Conservation (phyloP, 371 early-diverging fungal genomes). For the Syncephalastrum sp. region DNA sequence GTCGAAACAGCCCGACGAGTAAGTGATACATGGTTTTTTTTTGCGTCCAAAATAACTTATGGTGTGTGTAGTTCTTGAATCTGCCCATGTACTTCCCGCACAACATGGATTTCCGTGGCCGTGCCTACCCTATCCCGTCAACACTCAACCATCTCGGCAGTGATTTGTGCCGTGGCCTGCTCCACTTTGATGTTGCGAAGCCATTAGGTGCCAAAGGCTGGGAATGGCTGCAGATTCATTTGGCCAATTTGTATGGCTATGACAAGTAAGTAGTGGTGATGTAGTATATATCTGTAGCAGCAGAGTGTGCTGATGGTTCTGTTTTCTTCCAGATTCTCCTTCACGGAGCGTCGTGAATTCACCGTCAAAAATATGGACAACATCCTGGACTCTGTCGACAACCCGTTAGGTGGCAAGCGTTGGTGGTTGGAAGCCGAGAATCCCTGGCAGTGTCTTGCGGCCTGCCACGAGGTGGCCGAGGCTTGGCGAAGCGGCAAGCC, state of each 20-base stretch:
- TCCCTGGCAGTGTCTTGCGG: slow-evolving; percentile 94
- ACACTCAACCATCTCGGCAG: slow-evolving; percentile 96
- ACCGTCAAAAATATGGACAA: slow-evolving; percentile 73
- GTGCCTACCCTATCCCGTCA: slow-evolving; percentile 97
- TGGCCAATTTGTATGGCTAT: slow-evolving; percentile 91
- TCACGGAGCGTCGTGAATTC: slow-evolving; percentile 79
- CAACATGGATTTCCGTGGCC: slow-evolving; percentile 97
- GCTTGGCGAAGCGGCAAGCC: slow-evolving; percentile 81
- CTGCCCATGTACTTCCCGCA: slow-evolving; percentile 96
- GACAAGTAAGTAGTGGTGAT: slow-evolving; percentile 66
- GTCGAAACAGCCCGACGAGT: slow-evolving; percentile 93
- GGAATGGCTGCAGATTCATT: slow-evolving; percentile 94
- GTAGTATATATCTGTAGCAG: background rate
- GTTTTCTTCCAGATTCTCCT: slow-evolving; percentile 54
- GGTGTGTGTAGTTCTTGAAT: slow-evolving; percentile 65
- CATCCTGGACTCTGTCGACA: slow-evolving; percentile 82
- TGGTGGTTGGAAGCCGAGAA: slow-evolving; percentile 95
- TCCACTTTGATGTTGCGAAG: slow-evolving; percentile 81
- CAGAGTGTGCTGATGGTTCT: background rate
- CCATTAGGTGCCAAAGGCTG: slow-evolving; percentile 87
- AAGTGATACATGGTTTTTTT: slow-evolving; percentile 26
- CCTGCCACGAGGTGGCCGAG: slow-evolving; percentile 83
- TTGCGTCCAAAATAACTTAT: background rate
- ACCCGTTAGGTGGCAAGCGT: slow-evolving; percentile 71
- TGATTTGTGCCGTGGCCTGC: slow-evolving; percentile 93